phyloP scores from a whole-genome alignment of 1,284 basidiomycete genomes.

The Cutaneotrichosporon arboriforme region DNA sequence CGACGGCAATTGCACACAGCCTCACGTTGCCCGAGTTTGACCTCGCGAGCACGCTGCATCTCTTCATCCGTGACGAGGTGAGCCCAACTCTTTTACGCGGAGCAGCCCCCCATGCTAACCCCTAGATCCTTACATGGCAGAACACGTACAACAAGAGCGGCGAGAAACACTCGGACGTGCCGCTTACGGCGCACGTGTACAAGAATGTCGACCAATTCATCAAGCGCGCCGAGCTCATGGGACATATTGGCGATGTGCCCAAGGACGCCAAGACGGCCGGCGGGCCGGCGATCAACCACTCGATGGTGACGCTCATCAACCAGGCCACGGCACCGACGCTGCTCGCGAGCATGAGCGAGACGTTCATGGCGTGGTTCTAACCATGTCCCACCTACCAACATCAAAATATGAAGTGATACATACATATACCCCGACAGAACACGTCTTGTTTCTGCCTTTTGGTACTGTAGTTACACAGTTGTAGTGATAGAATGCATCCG shows the following conservation, averaged over 20 bases:
- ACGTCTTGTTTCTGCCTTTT: too few relatives aligned
- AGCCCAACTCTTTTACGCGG: slow-evolving; percentile 36
- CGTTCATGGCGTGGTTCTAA: slow-evolving; percentile 78
- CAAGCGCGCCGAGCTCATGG: slow-evolving; percentile 41
- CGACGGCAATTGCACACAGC: slow-evolving; percentile 86
- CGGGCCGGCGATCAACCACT: slow-evolving; percentile 63
- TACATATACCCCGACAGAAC: not conserved
- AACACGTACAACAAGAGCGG: slow-evolving; percentile 43
- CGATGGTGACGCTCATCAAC: slow-evolving; percentile 76
- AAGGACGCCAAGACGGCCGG: slow-evolving; percentile 60
- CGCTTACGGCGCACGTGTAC: slow-evolving; percentile 64
- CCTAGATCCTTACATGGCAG: slow-evolving; percentile 41
- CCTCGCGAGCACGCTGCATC: slow-evolving; percentile 39
- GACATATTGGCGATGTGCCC: slow-evolving; percentile 51
- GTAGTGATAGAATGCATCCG: slow-evolving; percentile 7
- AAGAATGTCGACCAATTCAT: slow-evolving; percentile 75
- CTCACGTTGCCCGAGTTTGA: slow-evolving; percentile 87
- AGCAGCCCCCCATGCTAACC: not conserved
- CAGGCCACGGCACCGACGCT: slow-evolving; percentile 53
- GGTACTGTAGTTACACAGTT: slow-evolving; percentile 4
- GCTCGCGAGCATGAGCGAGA: slow-evolving; percentile 56
- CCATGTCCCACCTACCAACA: too few relatives aligned
- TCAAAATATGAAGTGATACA: not conserved
- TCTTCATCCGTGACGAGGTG: slow-evolving; percentile 88
- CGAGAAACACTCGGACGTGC: slow-evolving; percentile 51